Percentiles rank a stretch among this genome's conserved stretches.
These are phyloP conservation scores for Quercus berberidifolia DNA, from an alignment of 306 rosid genomes.

Conservation along the genomic window DNA sequence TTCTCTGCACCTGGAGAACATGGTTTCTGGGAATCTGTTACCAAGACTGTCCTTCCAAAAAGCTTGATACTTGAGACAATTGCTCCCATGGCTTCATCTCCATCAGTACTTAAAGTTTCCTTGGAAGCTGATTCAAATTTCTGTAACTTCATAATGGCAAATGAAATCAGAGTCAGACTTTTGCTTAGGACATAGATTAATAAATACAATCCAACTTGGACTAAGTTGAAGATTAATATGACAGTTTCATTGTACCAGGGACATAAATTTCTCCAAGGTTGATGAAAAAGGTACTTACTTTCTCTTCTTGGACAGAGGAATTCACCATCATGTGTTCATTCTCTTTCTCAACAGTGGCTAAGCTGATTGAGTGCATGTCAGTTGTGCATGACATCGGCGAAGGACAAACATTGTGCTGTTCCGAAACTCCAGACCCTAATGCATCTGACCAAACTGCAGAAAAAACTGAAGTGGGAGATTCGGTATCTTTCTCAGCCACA, in stretches of 20 bases:
- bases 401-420: slow-evolving; percentile 41
- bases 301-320: slow-evolving; percentile 45
- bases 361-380: slow-evolving; percentile 44
- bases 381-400: slow-evolving; percentile 67
- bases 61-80: slow-evolving; percentile 54
- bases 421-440: slow-evolving; percentile 47
- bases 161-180: slow-evolving; percentile 10
- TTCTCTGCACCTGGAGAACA: slow-evolving; percentile 23
- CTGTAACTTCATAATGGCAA: slow-evolving; percentile 37
- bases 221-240: slow-evolving; percentile 8
- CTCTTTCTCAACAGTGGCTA: slow-evolving; percentile 50
- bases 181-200: not conserved
- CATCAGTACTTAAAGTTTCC: slow-evolving; percentile 22
- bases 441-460: slow-evolving; percentile 60
- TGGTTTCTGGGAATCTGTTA: slow-evolving; percentile 36
- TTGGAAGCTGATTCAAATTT: slow-evolving; percentile 44
- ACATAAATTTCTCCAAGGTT: slow-evolving; percentile 17
- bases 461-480: slow-evolving; percentile 73
- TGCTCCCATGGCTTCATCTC: slow-evolving; percentile 21
- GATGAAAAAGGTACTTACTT: slow-evolving; percentile 32
- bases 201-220: slow-evolving; percentile 3
- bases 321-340: slow-evolving; percentile 42
- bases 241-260: slow-evolving; percentile 44
- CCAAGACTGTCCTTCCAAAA: slow-evolving; percentile 70
- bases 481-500: slow-evolving; percentile 46